Base-by-base conservation (phyloP, 805 yeast species). In the Lipomyces chichibuensis region DNA sequence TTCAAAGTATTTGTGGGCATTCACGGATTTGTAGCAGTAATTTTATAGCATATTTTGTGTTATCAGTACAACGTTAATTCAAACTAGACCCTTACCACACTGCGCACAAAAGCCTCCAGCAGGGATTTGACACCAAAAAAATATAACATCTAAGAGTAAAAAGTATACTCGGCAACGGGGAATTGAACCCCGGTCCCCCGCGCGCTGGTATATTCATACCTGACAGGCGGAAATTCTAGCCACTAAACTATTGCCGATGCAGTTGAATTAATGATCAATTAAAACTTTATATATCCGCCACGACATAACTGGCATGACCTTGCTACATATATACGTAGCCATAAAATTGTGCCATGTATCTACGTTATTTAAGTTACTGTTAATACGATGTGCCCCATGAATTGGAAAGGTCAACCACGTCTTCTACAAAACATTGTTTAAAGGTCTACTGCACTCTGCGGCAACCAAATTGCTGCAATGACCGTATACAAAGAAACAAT, bases 201-300 rank as follows among this genome's bases (percentile, higher is more conserved):
- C 59, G 59, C n/a, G 59, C 59, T 56, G 59, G 7, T 25, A 20
- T 20, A 5, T 1, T 23, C 8, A n/a, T 25, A 29, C 55, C 55
- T 74, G 76, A 74, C 76, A 74, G 75, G 76, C 76, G 76, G 76
- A 66, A 68, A 74, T 74, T 74, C 76, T 74, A 72, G 76, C 76
- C 76, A 74, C 76, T 74, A 74, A 74, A 74, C 76, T 74, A 74
- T 74, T 74, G 68, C 75, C 75, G 75, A 74, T 13, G n/a, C 9
- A 9, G n/a, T 52, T 23, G 17, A 52, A 23, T 9, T 3, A 5
- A n/a, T n/a, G 3, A 7, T 9, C 2, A 46, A 46, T n/a, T 1
- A 2, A 46, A n/a, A 20, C n/a, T 8, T n/a, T 49, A 35, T 17
- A 37, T 11, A 14, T 11, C 14, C 39, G 13, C 3, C 17, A 1